Evolutionary conservation across 257 asterid genomes (phyloP).

Genomic region (Datura wrightii): DNA sequence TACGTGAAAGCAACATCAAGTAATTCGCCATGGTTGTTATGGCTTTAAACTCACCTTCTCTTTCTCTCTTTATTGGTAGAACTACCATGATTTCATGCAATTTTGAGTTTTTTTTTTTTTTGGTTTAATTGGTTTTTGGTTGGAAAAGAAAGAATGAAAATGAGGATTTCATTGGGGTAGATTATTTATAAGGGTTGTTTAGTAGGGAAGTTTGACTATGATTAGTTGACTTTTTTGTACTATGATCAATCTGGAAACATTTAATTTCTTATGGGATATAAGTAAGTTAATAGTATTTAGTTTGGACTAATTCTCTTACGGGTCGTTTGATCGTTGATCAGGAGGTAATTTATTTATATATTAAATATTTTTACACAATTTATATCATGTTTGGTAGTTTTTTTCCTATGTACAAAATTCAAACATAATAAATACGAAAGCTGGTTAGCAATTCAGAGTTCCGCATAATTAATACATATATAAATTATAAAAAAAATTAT

Average conservation of each 20-base stretch:
- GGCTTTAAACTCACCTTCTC: constrained; percentile 36
- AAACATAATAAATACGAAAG: no score
- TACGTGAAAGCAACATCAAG: constrained; percentile 47
- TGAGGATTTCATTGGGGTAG: not conserved
- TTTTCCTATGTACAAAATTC: no score
- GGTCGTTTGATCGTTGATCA: no score
- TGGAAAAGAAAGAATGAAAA: not conserved
- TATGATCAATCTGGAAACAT: constrained; percentile 33
- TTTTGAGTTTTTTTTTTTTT: not conserved
- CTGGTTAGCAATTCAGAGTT: no score
- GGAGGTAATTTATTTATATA: no score
- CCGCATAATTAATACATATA: no score
- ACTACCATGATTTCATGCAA: not conserved
- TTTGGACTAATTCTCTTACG: not conserved
- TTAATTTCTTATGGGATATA: constrained; percentile 22
- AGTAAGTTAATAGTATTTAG: constrained; percentile 25
- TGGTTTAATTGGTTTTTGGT: not conserved
- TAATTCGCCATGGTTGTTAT: constrained; percentile 49
- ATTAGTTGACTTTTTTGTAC: constrained; percentile 34
- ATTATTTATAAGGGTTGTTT: constrained; percentile 27
- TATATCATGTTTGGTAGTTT: no score
- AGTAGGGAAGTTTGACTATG: constrained; percentile 36
- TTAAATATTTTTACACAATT: no score
- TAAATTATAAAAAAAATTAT: no score
- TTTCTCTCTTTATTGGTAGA: constrained; percentile 39